Conservation (phyloP, 106 monocot genomes). For the Allium cepa region DNA sequence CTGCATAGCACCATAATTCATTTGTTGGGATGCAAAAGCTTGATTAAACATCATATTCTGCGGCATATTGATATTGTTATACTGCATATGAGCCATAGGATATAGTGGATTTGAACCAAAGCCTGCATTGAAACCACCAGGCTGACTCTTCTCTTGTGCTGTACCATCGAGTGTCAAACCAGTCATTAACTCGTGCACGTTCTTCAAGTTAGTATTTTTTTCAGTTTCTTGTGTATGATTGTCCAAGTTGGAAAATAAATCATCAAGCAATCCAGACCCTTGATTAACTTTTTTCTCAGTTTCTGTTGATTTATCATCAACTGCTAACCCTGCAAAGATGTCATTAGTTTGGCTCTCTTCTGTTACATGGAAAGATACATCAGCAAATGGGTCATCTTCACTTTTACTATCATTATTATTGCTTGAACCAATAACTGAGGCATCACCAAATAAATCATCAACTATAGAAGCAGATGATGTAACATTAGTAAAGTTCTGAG, state of each 20-base stretch:
- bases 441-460: conserved; percentile 67
- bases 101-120: conserved; percentile 26
- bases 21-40: conserved; percentile 36
- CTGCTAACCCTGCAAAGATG: conserved; percentile 74
- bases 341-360: conserved; percentile 42
- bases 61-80: conserved; percentile 20
- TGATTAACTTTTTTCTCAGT: conserved; percentile 4
- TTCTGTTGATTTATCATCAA: conserved; percentile 41
- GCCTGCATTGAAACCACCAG: conserved; percentile 24
- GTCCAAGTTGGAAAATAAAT: conserved; percentile 39
- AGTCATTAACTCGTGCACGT: conserved; percentile 58
- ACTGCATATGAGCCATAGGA: conserved; percentile 41
- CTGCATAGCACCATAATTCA: conserved; percentile 66
- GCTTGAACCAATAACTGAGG: conserved; percentile 9
- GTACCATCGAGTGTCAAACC: conserved; percentile 38
- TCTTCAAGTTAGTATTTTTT: conserved; percentile 5
- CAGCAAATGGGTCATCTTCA: conserved; percentile 84
- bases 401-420: conserved; percentile 18
- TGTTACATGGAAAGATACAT: conserved; percentile 73
- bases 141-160: conserved; percentile 18
- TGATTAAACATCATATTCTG: conserved; percentile 57
- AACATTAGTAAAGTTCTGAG: conserved; percentile 13
- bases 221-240: conserved; percentile 11
- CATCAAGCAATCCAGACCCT: conserved; percentile 40
- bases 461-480: conserved; percentile 33